phyloP scores from a whole-genome alignment of 1,139 yeast species.

The Wickerhamomyces sp. region DNA sequence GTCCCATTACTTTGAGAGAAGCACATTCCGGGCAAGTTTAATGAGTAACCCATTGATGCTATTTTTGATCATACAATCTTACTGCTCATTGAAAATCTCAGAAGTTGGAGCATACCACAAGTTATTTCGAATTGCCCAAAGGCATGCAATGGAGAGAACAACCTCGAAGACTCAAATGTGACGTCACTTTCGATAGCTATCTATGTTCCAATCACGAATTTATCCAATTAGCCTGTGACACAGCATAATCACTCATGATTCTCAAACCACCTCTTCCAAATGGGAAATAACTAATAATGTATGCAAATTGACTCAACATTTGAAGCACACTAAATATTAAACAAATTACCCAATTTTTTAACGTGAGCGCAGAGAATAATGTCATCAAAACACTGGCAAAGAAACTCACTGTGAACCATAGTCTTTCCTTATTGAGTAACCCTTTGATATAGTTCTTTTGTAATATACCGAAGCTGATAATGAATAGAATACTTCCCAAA shows the following conservation, averaged over 20 bases:
- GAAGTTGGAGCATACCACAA: too few species aligned
- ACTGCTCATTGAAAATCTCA: too few species aligned
- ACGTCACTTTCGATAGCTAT: too few species aligned
- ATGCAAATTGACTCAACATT: conserved; percentile 48
- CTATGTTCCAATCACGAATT: conserved; percentile 35
- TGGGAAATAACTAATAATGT: conserved; percentile 61
- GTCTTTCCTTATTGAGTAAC: conserved; percentile 45
- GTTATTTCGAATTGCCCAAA: too few species aligned
- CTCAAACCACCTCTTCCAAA: conserved; percentile 53
- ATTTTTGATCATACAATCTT: too few species aligned
- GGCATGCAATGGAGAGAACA: too few species aligned
- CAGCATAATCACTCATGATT: conserved; percentile 50
- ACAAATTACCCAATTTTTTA: conserved; percentile 45
- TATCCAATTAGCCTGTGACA: conserved; percentile 57
- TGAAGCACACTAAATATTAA: conserved; percentile 50
- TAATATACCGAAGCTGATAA: conserved; percentile 52
- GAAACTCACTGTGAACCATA: conserved; percentile 47
- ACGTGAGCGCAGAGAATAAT: conserved; percentile 41
- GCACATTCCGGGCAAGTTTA: too few species aligned
- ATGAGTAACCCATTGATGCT: too few species aligned
- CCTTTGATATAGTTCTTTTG: conserved; percentile 50
- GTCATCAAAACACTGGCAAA: conserved; percentile 47
- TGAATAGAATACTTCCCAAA: conserved; percentile 53
- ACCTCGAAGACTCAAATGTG: too few species aligned
- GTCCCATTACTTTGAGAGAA: too few species aligned